Percentiles rank a stretch among this genome's conserved stretches.
Evolutionary conservation across 352 stramenopile genomes (phyloP).

Genomic region (Phytophthora pisi): DNA sequence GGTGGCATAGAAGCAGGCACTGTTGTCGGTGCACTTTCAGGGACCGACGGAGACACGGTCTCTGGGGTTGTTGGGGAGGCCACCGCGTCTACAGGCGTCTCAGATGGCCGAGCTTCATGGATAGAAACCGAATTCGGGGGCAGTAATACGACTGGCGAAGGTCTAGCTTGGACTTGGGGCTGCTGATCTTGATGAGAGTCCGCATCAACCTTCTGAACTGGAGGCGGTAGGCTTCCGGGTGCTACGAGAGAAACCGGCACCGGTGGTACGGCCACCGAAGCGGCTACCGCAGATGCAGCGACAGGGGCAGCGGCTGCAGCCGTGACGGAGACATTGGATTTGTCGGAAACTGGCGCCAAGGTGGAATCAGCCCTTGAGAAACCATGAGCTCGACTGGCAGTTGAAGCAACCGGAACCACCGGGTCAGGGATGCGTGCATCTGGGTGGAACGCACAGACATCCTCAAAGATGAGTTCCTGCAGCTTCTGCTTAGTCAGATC

Average conservation of each 20-base stretch:
- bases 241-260: constrained; percentile 28
- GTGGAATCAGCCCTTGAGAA: constrained; percentile 24
- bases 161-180: constrained; percentile 23
- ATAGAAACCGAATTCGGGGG: constrained; percentile 26
- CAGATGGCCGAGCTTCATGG: constrained; percentile 27
- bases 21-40: constrained; percentile 15
- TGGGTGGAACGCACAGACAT: constrained; percentile 90
- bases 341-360: constrained; percentile 20
- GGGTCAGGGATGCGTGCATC: constrained; percentile 67
- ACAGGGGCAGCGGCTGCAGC: constrained; percentile 16
- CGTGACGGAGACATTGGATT: constrained; percentile 14
- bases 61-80: constrained; percentile 23
- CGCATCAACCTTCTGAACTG: constrained; percentile 21
- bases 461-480: constrained; percentile 92
- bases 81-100: constrained; percentile 18
- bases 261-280: constrained; percentile 27
- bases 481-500: constrained; percentile 91
- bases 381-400: constrained; percentile 21
- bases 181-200: constrained; percentile 15
- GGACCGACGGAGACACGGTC: constrained; percentile 8
- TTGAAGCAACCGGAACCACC: constrained; percentile 8
- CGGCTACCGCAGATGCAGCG: constrained; percentile 11
- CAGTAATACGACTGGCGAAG: constrained; percentile 48
- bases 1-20: constrained; percentile 23
- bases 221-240: constrained; percentile 13